These are phyloP conservation scores for Sporopachydermia quercuum DNA, from an alignment of 805 yeast genomes.

Conservation along the genomic window DNA sequence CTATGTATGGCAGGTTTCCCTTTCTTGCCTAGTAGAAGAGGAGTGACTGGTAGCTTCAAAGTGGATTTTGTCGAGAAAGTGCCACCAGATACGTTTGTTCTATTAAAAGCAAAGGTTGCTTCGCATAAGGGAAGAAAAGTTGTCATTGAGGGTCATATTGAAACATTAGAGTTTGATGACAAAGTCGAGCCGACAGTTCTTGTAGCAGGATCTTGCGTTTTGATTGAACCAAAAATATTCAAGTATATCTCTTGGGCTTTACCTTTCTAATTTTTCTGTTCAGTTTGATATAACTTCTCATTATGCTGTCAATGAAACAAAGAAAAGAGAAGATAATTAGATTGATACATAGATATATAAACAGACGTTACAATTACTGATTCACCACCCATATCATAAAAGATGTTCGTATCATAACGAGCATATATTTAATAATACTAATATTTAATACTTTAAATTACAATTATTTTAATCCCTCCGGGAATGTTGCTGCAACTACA, in stretches of 20 bases:
- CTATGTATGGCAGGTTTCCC: constrained; percentile 79
- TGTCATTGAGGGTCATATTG: constrained; percentile 52
- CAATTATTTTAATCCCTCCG: too few species aligned
- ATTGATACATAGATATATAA: too few species aligned
- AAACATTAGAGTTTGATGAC: constrained; percentile 24
- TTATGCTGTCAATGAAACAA: too few species aligned
- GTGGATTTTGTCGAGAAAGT: constrained; percentile 47
- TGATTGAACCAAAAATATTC: background rate
- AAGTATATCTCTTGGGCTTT: background rate
- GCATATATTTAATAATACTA: too few species aligned
- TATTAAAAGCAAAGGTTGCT: constrained; percentile 50
- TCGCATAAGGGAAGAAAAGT: constrained; percentile 71
- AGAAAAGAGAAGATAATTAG: too few species aligned
- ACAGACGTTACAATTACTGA: too few species aligned
- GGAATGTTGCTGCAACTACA: too few species aligned
- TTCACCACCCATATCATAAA: too few species aligned
- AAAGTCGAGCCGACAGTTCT: constrained; percentile 8
- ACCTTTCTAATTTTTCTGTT: background rate
- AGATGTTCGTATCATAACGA: too few species aligned
- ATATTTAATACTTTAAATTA: too few species aligned
- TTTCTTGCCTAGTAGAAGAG: constrained; percentile 60
- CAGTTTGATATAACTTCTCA: too few species aligned
- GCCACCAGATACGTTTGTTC: constrained; percentile 45
- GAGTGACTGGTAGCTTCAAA: constrained; percentile 73
- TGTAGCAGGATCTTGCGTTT: constrained; percentile 15